Base-by-base conservation (phyloP, 768 basidiomycete genomes). In the Boletellus sp. region DNA sequence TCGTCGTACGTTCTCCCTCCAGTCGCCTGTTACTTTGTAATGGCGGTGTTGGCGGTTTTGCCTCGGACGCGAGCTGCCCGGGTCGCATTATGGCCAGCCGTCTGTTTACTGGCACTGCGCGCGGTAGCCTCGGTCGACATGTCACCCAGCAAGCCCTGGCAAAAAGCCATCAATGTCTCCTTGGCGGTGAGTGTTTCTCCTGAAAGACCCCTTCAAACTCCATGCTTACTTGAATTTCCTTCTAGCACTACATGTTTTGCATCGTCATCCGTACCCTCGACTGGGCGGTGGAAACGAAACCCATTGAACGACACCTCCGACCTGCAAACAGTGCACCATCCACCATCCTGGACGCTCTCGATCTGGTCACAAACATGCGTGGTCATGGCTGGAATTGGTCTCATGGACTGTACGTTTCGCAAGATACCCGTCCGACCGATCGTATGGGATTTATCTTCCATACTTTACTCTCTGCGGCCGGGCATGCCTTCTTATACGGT, bases 361-460 rank as follows among this genome's bases (percentile, higher is more conserved):
- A 86, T 47, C 71, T 87, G 22, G 54, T 52, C 23, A 69, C 66
- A 54, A 81, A 76, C 52, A 56, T 80, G 12, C 79, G 84, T 17
- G 85, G 84, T 7, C 60, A 72, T 41, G 81, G 79, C 16, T 86
- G 84, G 84, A 66, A 76, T 37, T 85, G 80, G 77, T 79, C 81
- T 1, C 56, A 63, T 31, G 54, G 59, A 26, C 15, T 59, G 3
- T 46, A 58, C 42, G 26, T 65, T 23, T 61, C 68, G 10, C 62
- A 51, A 7, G 75, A 78, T 52, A 72, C 68, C 4, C 74, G 77
- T 19, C 69, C 73, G 4, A 50, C 60, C 1, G 73, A 76, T 17
- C 70, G 62, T 9, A 16, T 52, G 1, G 50, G 61, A 15, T 84
- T 81, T 57, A 34, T 71, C 5, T 43, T 64, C 12, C 51, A 64